phyloP scores from a whole-genome alignment of 495 filamentous ascomycete genomes.

The Aspergillus heteromorphus region DNA sequence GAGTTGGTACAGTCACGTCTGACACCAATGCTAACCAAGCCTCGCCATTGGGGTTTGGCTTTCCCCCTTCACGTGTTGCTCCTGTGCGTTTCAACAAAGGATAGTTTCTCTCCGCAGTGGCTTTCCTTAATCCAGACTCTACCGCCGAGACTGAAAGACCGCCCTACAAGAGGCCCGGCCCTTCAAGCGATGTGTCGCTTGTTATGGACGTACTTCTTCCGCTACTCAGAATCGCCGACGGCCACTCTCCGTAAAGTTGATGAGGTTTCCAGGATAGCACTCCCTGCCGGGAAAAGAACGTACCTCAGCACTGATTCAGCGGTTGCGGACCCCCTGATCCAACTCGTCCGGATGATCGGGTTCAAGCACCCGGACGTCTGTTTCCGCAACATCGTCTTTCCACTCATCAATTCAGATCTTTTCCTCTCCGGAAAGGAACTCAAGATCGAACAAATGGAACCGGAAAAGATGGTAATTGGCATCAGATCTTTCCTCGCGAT shows the following conservation, averaged over 20 bases:
- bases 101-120: slow-evolving; percentile 82
- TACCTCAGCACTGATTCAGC: slow-evolving; percentile 74
- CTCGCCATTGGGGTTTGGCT: slow-evolving; percentile 80
- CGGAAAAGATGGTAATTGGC: slow-evolving; percentile 92
- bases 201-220: slow-evolving; percentile 94
- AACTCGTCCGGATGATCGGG: slow-evolving; percentile 91
- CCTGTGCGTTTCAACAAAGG: slow-evolving; percentile 79
- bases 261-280: slow-evolving; percentile 74
- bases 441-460: slow-evolving; percentile 88
- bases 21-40: slow-evolving; percentile 78
- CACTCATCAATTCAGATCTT: slow-evolving; percentile 85
- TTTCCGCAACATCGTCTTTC: slow-evolving; percentile 88
- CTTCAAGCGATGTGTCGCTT: slow-evolving; percentile 86
- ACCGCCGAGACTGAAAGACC: slow-evolving; percentile 76
- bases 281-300: slow-evolving; percentile 70
- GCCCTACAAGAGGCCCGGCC: slow-evolving; percentile 68
- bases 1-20: slow-evolving; percentile 69
- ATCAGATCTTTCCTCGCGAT: slow-evolving; percentile 90
- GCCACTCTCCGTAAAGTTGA: slow-evolving; percentile 74
- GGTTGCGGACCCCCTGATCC: slow-evolving; percentile 82
- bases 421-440: slow-evolving; percentile 71
- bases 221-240: slow-evolving; percentile 65
- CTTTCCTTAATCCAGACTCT: slow-evolving; percentile 69
- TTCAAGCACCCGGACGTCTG: slow-evolving; percentile 90
- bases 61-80: slow-evolving; percentile 82